Percentiles rank a stretch among this genome's conserved stretches.
Evolutionary conservation across 345 rosid species (phyloP).

Genomic region (Citrus trifoliata): DNA sequence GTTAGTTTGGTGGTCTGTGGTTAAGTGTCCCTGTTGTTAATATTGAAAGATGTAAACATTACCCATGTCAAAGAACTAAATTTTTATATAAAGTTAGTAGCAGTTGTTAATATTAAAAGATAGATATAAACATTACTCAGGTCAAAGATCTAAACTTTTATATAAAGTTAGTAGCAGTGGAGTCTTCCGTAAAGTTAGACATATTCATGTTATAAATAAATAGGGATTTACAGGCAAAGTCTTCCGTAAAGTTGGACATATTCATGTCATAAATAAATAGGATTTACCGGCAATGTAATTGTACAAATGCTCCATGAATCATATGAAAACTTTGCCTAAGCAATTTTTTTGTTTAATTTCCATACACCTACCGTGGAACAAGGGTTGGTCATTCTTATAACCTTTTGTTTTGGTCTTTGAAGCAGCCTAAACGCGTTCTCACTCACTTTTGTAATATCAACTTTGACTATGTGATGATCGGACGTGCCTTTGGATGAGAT

Average conservation of each 20-base stretch:
- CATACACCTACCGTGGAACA: conserved; percentile 34
- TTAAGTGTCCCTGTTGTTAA: background rate
- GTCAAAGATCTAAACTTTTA: background rate
- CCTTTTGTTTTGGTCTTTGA: conserved; percentile 38
- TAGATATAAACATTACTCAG: background rate
- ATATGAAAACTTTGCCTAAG: background rate
- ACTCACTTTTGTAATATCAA: conserved; percentile 43
- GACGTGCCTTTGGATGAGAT: conserved; percentile 88
- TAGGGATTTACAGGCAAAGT: background rate
- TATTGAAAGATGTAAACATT: background rate
- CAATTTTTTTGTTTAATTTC: conserved; percentile 28
- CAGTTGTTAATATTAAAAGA: background rate
- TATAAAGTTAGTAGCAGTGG: background rate
- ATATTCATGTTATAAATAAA: background rate
- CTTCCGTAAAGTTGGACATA: background rate
- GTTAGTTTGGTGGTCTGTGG: background rate
- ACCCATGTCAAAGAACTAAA: background rate
- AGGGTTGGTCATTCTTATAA: conserved; percentile 31
- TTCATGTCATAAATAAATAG: background rate
- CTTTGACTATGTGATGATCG: conserved; percentile 94
- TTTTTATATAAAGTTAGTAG: background rate
- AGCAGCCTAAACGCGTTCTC: conserved; percentile 15
- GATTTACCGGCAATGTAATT: background rate
- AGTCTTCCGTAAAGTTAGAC: background rate
- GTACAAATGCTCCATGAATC: background rate